Percentiles rank a stretch among this genome's conserved stretches.
These are phyloP conservation scores for Neltuma alba DNA, from an alignment of 306 rosid genomes.

Conservation along the genomic window DNA sequence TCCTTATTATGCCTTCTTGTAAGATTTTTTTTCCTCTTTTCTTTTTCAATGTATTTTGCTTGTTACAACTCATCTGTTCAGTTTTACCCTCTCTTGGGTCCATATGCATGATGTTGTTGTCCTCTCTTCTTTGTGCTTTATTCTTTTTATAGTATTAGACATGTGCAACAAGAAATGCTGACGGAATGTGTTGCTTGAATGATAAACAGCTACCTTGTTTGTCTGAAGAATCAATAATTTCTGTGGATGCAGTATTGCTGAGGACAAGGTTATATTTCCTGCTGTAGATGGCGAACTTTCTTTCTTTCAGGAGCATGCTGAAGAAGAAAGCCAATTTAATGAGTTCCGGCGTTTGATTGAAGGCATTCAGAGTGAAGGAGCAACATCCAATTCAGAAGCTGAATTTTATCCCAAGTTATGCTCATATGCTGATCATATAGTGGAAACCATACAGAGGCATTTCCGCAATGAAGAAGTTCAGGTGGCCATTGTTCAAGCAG, in stretches of 20 bases:
- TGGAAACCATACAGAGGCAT: slow-evolving; percentile 91
- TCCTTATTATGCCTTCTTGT: no score
- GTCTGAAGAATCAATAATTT: slow-evolving; percentile 34
- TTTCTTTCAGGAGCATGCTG: slow-evolving; percentile 84
- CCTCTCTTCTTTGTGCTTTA: background rate
- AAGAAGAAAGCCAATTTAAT: slow-evolving; percentile 95
- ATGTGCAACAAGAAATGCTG: background rate
- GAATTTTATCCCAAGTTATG: slow-evolving; percentile 88
- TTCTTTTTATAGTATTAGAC: background rate
- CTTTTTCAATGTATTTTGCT: background rate
- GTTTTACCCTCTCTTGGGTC: background rate
- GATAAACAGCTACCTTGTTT: slow-evolving; percentile 8
- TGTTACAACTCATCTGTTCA: background rate
- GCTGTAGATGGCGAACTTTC: slow-evolving; percentile 93
- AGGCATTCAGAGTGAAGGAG: slow-evolving; percentile 83
- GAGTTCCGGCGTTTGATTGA: slow-evolving; percentile 88
- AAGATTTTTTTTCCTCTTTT: slow-evolving; percentile 1
- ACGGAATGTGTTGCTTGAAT: slow-evolving; percentile 10
- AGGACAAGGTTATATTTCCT: slow-evolving; percentile 98
- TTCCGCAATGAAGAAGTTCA: slow-evolving; percentile 91
- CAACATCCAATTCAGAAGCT: slow-evolving; percentile 71
- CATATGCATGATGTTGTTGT: background rate
- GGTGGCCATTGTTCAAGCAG: slow-evolving; percentile 54
- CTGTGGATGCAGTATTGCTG: slow-evolving; percentile 86
- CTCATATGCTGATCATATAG: slow-evolving; percentile 92